phyloP scores from a whole-genome alignment of 2,329 filamentous ascomycete genomes.

The Kalmusia sp. region DNA sequence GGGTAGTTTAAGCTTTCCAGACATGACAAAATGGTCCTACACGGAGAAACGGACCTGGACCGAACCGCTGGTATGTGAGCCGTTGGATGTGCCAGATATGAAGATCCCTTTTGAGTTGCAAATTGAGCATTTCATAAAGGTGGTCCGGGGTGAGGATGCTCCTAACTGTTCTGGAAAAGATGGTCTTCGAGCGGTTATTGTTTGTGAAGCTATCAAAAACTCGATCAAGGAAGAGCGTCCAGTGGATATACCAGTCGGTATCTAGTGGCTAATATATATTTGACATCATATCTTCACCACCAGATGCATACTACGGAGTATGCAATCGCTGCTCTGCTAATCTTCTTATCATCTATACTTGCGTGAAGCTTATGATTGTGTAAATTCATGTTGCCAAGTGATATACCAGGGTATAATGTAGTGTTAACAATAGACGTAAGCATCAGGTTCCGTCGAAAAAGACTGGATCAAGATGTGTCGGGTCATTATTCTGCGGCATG shows the following conservation, averaged over 20 bases:
- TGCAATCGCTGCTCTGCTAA: no score
- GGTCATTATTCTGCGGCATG: constrained; percentile 29
- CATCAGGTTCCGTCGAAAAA: constrained; percentile 35
- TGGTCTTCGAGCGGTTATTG: constrained; percentile 59
- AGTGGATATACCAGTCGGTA: constrained; percentile 29
- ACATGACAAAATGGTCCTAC: constrained; percentile 61
- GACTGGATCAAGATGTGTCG: constrained; percentile 28
- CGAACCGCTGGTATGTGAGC: constrained; percentile 43
- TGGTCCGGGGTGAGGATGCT: constrained; percentile 52
- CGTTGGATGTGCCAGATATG: constrained; percentile 35
- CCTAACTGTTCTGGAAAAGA: constrained; percentile 59
- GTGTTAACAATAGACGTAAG: no score
- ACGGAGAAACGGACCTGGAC: constrained; percentile 52
- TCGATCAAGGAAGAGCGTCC: constrained; percentile 51
- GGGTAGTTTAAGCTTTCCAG: constrained; percentile 61
- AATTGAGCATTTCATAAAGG: constrained; percentile 58
- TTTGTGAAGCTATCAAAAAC: constrained; percentile 60
- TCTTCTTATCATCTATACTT: no score
- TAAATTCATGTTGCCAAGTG: no score
- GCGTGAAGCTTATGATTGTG: no score
- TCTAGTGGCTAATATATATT: no score
- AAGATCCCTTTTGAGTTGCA: constrained; percentile 61
- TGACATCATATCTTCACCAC: no score
- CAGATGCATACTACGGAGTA: no score
- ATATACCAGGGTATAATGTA: no score